These are phyloP conservation scores for Salmacisia buchloeana DNA, from an alignment of 1,284 basidiomycete species.

Conservation along the genomic window DNA sequence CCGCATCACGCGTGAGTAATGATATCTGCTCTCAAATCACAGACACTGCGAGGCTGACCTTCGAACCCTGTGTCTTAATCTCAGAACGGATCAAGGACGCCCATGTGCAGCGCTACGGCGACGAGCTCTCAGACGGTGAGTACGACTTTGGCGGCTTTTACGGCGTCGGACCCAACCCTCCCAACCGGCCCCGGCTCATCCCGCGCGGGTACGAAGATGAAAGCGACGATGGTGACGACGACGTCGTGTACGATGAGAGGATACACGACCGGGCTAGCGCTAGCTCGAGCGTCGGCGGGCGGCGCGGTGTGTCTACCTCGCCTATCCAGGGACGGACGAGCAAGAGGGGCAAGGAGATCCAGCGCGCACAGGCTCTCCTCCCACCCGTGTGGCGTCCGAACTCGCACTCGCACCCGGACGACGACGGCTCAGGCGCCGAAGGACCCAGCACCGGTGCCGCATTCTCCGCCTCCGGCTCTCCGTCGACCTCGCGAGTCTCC, in stretches of 20 bases:
- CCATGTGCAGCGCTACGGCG: conserved; percentile 38
- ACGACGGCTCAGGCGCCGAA: no score
- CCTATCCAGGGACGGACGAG: background rate
- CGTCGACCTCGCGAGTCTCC: background rate
- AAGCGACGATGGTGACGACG: background rate
- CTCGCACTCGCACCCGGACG: no score
- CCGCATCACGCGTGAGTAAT: conserved; percentile 33
- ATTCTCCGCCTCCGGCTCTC: background rate
- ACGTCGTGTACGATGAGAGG: background rate
- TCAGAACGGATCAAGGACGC: conserved; percentile 30
- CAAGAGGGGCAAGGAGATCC: background rate
- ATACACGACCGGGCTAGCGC: background rate
- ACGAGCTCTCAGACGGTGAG: conserved; percentile 43
- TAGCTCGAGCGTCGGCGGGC: background rate
- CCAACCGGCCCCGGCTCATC: background rate
- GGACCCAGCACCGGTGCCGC: background rate
- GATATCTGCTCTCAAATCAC: background rate
- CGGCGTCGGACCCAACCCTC: background rate
- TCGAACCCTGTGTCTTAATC: background rate
- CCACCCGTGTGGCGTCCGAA: conserved; percentile 5
- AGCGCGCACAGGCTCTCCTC: background rate
- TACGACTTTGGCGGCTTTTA: conserved; percentile 12
- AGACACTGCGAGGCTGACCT: background rate
- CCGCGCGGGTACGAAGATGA: conserved; percentile 5
- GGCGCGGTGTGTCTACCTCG: background rate